Conservation (phyloP, 805 yeast genomes). For the Suhomyces sp. region DNA sequence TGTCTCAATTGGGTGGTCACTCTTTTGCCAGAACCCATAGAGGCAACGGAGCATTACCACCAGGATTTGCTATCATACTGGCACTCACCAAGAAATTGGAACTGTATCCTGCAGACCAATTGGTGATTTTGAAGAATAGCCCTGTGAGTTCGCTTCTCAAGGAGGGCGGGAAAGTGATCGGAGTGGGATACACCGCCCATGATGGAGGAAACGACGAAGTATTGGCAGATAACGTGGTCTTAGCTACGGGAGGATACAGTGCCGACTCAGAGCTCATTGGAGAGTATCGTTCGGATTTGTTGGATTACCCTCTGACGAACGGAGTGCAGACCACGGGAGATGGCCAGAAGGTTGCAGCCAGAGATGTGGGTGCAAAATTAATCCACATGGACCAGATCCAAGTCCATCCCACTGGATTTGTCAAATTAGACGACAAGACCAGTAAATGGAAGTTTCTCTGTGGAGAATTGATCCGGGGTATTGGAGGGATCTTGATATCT, state of each 20-base stretch:
- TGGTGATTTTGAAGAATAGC: slow-evolving; percentile 16
- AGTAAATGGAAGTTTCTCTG: slow-evolving; percentile 54
- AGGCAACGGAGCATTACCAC: slow-evolving; percentile 48
- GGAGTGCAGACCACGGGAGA: slow-evolving; percentile 59
- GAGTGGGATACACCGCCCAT: no score
- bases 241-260: slow-evolving; percentile 63
- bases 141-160: slow-evolving; percentile 17
- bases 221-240: slow-evolving; percentile 35
- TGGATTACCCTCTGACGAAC: slow-evolving; percentile 53
- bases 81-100: slow-evolving; percentile 41
- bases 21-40: slow-evolving; percentile 40
- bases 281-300: slow-evolving; percentile 47
- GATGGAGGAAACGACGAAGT: no score
- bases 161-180: slow-evolving; percentile 33
- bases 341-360: slow-evolving; percentile 50
- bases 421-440: slow-evolving; percentile 38
- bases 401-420: slow-evolving; percentile 63
- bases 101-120: slow-evolving; percentile 23
- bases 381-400: slow-evolving; percentile 61
- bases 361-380: slow-evolving; percentile 46
- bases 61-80: slow-evolving; percentile 58
- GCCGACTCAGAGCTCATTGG: slow-evolving; percentile 38
- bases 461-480: slow-evolving; percentile 59
- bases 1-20: slow-evolving; percentile 42
- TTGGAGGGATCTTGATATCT: slow-evolving; percentile 55